Evolutionary conservation across 257 asterid species (phyloP).

Genomic region (Fraxinus excelsior): DNA sequence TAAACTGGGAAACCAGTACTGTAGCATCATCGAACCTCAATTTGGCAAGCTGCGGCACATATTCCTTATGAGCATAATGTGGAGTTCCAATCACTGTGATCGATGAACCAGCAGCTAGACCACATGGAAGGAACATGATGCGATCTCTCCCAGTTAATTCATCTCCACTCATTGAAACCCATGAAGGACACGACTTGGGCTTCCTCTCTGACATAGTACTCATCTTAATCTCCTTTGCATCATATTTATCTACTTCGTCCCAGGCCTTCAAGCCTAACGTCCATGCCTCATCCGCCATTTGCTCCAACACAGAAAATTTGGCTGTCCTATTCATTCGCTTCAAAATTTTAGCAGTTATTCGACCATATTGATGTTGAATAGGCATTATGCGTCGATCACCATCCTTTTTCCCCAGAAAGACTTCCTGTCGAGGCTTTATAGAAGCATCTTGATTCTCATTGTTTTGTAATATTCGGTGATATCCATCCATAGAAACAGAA

Average conservation of each 20-base stretch:
- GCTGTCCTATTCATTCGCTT: slow-evolving; percentile 49
- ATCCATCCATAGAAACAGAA: slow-evolving; percentile 47
- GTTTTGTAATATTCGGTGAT: slow-evolving; percentile 54
- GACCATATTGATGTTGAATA: slow-evolving; percentile 60
- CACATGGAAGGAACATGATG: slow-evolving; percentile 90
- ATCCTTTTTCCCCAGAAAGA: slow-evolving; percentile 27
- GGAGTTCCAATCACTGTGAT: slow-evolving; percentile 91
- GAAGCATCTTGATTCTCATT: slow-evolving; percentile 43
- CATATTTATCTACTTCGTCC: slow-evolving; percentile 75
- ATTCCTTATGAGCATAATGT: slow-evolving; percentile 81
- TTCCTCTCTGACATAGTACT: slow-evolving; percentile 78
- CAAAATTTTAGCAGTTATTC: slow-evolving; percentile 66
- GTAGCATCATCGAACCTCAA: slow-evolving; percentile 49
- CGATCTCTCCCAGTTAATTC: slow-evolving; percentile 55
- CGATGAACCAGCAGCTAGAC: slow-evolving; percentile 97
- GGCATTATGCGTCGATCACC: slow-evolving; percentile 31
- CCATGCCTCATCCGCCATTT: slow-evolving; percentile 94
- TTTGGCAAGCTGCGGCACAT: slow-evolving; percentile 82
- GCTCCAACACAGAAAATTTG: slow-evolving; percentile 61
- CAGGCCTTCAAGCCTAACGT: slow-evolving; percentile 82
- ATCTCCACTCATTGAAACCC: slow-evolving; percentile 69
- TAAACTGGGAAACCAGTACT: slow-evolving; percentile 88
- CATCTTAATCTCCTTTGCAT: slow-evolving; percentile 61
- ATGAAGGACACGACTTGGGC: slow-evolving; percentile 94
- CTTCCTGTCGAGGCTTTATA: slow-evolving; percentile 37